Conservation (phyloP, 345 rosid genomes). For the Moricandia arvensis region DNA sequence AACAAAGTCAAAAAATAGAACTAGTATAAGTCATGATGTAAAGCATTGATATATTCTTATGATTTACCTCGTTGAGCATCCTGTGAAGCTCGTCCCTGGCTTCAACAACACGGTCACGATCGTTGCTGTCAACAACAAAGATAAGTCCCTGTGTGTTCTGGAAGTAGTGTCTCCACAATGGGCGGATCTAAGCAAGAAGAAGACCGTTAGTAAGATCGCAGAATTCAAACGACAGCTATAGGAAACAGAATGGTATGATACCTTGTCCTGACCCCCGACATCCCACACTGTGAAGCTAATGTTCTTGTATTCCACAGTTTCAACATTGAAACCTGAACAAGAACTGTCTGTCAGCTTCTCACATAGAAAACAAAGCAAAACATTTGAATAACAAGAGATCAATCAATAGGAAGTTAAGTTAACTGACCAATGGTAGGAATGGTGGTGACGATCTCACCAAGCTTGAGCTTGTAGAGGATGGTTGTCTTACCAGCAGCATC, state of each 20-base stretch:
- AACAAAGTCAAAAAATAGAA: neutral
- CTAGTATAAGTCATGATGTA: neutral
- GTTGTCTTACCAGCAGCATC: conserved; percentile 92
- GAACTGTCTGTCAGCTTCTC: neutral
- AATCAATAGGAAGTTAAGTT: neutral
- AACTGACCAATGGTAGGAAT: conserved; percentile 73
- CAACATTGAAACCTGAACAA: conserved; percentile 66
- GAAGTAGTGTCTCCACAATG: conserved; percentile 80
- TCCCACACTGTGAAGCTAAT: conserved; percentile 92
- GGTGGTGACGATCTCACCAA: conserved; percentile 78
- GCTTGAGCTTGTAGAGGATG: conserved; percentile 70
- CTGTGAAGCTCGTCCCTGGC: conserved; percentile 80
- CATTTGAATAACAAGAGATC: too few species aligned
- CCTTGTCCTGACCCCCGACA: conserved; percentile 87
- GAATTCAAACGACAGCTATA: too few species aligned
- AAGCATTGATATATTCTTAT: neutral
- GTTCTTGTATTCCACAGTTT: conserved; percentile 86
- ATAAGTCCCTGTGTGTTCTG: conserved; percentile 77
- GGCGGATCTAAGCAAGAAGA: conserved; percentile 49
- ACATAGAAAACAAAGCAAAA: neutral
- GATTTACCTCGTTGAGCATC: conserved; percentile 64
- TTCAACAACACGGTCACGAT: conserved; percentile 72
- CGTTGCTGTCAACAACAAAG: conserved; percentile 77
- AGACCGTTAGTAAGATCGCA: neutral
- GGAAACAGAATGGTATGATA: too few species aligned